A percentile compares a stretch with the other conserved stretches of the same genome.
Evolutionary conservation across 805 yeast species (phyloP).

Genomic region (Ascoidea rubescens): DNA sequence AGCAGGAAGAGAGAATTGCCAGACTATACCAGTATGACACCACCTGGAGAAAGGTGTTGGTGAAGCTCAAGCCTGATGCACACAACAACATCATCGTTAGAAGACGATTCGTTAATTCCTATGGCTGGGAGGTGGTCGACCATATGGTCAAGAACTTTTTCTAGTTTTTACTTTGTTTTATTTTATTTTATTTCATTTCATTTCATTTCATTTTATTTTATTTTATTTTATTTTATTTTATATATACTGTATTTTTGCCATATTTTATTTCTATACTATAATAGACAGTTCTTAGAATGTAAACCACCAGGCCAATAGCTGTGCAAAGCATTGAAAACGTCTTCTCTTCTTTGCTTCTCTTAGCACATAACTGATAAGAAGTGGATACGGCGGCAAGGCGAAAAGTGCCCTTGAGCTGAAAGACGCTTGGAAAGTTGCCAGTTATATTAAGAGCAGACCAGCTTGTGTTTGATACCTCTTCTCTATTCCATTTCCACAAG

Average conservation of each 20-base stretch:
- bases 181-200: too few species aligned
- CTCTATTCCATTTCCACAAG: not conserved
- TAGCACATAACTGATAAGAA: not conserved
- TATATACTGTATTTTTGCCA: too few species aligned
- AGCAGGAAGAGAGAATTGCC: constrained; percentile 70
- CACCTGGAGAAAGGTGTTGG: constrained; percentile 81
- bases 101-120: constrained; percentile 80
- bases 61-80: constrained; percentile 80
- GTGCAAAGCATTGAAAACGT: not conserved
- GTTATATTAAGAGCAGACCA: not conserved
- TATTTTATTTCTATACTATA: too few species aligned
- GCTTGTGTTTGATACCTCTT: not conserved
- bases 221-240: too few species aligned
- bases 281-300: not conserved
- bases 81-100: constrained; percentile 88
- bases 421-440: not conserved
- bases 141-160: constrained; percentile 66
- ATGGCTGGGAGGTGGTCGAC: constrained; percentile 88
- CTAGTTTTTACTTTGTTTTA: constrained; percentile 1
- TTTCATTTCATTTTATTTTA: too few species aligned
- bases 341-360: not conserved
- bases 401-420: not conserved
- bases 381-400: too few species aligned
- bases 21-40: constrained; percentile 68
- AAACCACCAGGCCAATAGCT: not conserved